A percentile compares a stretch with the other conserved stretches of the same genome.
These are phyloP conservation scores for Caloboletus firmus DNA, from an alignment of 1,284 basidiomycete genomes.

Conservation along the genomic window DNA sequence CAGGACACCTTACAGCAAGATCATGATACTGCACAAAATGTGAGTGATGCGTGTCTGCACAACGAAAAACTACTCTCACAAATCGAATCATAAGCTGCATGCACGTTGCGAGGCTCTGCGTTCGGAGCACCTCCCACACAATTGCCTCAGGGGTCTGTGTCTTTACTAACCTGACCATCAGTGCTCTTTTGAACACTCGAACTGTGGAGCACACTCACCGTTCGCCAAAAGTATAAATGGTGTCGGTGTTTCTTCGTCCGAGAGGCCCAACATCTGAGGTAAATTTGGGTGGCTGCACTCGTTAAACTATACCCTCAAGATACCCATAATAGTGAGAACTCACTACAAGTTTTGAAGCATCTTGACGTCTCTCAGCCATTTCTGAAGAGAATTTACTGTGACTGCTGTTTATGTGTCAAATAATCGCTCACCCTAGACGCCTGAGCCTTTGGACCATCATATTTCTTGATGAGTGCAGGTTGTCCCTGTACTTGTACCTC, in stretches of 20 bases:
- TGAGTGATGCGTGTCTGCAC: not conserved
- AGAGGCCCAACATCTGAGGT: slow-evolving; percentile 55
- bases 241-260: slow-evolving; percentile 44
- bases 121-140: slow-evolving; percentile 32
- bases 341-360: slow-evolving; percentile 50
- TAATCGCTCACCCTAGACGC: slow-evolving; percentile 36
- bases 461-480: slow-evolving; percentile 44
- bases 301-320: not conserved
- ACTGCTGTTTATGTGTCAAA: not conserved
- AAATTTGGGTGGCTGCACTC: slow-evolving; percentile 49
- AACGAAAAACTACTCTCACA: slow-evolving; percentile 22
- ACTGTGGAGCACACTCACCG: slow-evolving; percentile 29
- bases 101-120: slow-evolving; percentile 38
- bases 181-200: not conserved
- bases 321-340: slow-evolving; percentile 12
- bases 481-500: slow-evolving; percentile 44
- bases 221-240: slow-evolving; percentile 54
- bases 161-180: slow-evolving; percentile 37
- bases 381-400: slow-evolving; percentile 28
- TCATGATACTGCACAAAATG: slow-evolving; percentile 40
- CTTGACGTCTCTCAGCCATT: slow-evolving; percentile 53
- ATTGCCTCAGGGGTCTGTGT: slow-evolving; percentile 38
- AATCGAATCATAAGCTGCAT: slow-evolving; percentile 40
- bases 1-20: slow-evolving; percentile 35
- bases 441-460: slow-evolving; percentile 38